Percentiles rank a stretch among this genome's conserved stretches.
Conservation (phyloP, 192 early-diverging fungal species). For the Phlyctochytrium bullatum region DNA sequence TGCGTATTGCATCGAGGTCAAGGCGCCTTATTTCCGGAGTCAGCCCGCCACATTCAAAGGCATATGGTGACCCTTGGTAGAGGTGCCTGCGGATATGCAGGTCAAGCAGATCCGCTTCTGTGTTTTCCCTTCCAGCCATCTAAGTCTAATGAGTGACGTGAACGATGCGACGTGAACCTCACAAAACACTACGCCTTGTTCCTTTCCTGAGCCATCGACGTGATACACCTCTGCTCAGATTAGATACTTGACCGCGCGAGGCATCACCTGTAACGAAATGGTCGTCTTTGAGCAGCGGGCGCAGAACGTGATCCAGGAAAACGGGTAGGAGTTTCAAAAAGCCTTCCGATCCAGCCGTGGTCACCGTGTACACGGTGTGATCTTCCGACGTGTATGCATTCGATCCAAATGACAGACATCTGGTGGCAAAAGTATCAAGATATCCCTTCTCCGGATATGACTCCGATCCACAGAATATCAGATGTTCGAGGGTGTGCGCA, state of each 20-base stretch:
- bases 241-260: not conserved
- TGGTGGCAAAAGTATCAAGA: constrained; percentile 67
- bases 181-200: constrained; percentile 77
- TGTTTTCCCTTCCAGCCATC: constrained; percentile 73
- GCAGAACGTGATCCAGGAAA: constrained; percentile 78
- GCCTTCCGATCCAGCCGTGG: constrained; percentile 62
- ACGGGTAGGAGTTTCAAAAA: constrained; percentile 71
- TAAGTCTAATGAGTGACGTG: constrained; percentile 46
- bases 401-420: constrained; percentile 73
- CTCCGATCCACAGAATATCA: constrained; percentile 80
- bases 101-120: constrained; percentile 67
- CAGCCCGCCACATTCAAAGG: constrained; percentile 72
- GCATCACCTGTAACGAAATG: constrained; percentile 63
- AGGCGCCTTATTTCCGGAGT: constrained; percentile 69
- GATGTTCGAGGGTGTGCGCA: constrained; percentile 83
- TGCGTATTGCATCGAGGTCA: constrained; percentile 70
- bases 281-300: constrained; percentile 66
- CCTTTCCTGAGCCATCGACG: constrained; percentile 62
- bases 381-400: constrained; percentile 65
- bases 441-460: constrained; percentile 65
- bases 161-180: constrained; percentile 24
- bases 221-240: constrained; percentile 66
- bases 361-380: constrained; percentile 72
- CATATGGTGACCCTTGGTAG: constrained; percentile 58
- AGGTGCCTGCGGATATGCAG: constrained; percentile 49